A percentile compares a stretch with the other conserved stretches of the same genome.
Evolutionary conservation across 2,329 filamentous ascomycete species (phyloP).

Genomic region (Xenoacremonium recifei): DNA sequence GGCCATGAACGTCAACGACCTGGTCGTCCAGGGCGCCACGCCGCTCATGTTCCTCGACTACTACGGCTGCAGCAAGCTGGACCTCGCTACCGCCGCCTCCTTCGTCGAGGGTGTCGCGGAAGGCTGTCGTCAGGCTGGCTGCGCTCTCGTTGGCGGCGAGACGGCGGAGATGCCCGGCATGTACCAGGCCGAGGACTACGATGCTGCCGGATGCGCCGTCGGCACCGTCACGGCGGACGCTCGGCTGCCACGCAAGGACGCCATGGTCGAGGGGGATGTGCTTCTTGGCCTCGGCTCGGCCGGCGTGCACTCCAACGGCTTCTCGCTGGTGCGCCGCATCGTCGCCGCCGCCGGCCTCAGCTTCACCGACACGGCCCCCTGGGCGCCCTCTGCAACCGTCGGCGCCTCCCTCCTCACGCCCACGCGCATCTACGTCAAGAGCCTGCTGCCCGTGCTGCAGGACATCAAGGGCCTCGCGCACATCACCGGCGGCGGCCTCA

Average conservation of each 20-base stretch:
- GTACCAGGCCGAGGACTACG: conserved; percentile 86
- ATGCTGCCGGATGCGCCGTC: conserved; percentile 86
- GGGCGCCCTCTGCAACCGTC: conserved; percentile 62
- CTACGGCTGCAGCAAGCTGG: conserved; percentile 88
- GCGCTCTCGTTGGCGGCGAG: conserved; percentile 93
- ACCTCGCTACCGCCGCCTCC: conserved; percentile 72
- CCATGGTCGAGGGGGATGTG: conserved; percentile 80
- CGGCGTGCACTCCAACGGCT: conserved; percentile 94
- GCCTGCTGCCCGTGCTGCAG: conserved; percentile 65
- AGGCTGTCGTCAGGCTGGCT: conserved; percentile 81
- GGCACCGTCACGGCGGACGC: conserved; percentile 71
- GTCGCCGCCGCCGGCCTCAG: conserved; percentile 69
- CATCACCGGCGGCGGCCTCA: conserved; percentile 91
- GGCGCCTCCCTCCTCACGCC: conserved; percentile 82
- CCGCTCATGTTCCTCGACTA: conserved; percentile 97
- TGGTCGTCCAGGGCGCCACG: conserved; percentile 92
- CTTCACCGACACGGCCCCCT: conserved; percentile 75
- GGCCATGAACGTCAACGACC: conserved; percentile 98
- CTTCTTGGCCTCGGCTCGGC: conserved; percentile 82
- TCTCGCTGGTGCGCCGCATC: conserved; percentile 92
- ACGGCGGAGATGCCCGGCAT: conserved; percentile 98
- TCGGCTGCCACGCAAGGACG: conserved; percentile 71
- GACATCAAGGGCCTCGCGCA: conserved; percentile 91
- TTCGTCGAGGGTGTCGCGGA: conserved; percentile 90
- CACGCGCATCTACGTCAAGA: conserved; percentile 89